Base-by-base conservation (phyloP, 371 early-diverging fungal species). In the Pancytospora epiphaga region DNA sequence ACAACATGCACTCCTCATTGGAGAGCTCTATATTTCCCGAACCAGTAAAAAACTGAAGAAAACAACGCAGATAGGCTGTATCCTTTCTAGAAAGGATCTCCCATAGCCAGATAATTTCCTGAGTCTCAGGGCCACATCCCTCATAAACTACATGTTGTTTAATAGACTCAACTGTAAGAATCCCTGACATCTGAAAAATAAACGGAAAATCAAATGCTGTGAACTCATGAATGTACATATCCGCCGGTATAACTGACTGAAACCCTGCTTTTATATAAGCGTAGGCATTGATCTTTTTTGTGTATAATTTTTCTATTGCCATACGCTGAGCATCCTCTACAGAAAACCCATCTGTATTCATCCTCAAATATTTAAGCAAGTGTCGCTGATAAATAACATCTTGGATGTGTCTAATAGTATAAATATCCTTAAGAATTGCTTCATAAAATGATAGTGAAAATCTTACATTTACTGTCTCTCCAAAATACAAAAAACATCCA, bases 361-460 rank as follows among this genome's bases (percentile, higher is more conserved):
- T 62, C 50, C 29, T 61, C 29, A 47, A 32, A 39, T 50, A 50
- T 3, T n/a, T n/a, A n/a, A n/a, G n/a, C 19, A 76, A 9, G 40
- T 25, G 15, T 22, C 25, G 39, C 50, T 69, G 66, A 4, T 54
- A 39, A 49, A 62, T 33, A 12, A 40, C 47, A 58, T 76, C 72
- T 58, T 72, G 72, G 18, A 76, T 62, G 3, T 66, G 9, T 37
- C 39, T 36, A 1, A 68, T 2, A 1, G 51, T 51, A 39, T 40
- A 72, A n/a, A 58, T 69, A 56, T 51, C 58, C 18, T 40, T n/a
- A n/a, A 72, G 33, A 15, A 76, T 30, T 66, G 66, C 68, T 50
- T 76, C 76, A 54, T 69, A 76, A 62, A 76, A 76, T 19, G 50
- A 1, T 34, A 68, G 33, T 9, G 61, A 36, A 63, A 71, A 72